Conservation (phyloP, 2,329 filamentous ascomycete genomes). For the Dactylellina leptospora region DNA sequence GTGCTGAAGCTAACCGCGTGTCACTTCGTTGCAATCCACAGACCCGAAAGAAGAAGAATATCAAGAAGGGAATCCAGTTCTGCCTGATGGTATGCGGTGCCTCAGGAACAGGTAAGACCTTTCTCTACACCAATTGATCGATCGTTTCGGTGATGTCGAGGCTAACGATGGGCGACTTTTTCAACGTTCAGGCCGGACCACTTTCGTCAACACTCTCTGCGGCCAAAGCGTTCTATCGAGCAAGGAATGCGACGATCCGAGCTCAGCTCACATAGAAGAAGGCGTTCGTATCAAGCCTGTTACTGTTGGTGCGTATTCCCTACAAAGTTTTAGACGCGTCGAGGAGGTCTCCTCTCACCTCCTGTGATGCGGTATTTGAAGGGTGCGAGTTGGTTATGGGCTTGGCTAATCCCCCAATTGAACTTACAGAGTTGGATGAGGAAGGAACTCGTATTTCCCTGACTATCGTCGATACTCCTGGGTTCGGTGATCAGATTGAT, state of each 20-base stretch:
- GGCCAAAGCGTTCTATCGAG: conserved; percentile 88
- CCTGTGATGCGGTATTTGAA: conserved; percentile 1
- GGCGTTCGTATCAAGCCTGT: conserved; percentile 98
- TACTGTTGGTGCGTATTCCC: conserved; percentile 79
- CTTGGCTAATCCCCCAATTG: conserved; percentile 49
- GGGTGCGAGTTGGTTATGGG: conserved; percentile 12
- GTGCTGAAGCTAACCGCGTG: conserved; percentile 54
- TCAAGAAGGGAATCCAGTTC: conserved; percentile 99
- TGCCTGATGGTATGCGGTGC: conserved; percentile 99
- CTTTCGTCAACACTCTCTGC: conserved; percentile 99
- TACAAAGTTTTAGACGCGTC: conserved; percentile 34
- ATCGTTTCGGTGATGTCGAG: background rate
- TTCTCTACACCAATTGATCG: conserved; percentile 20
- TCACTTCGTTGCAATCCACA: conserved; percentile 72
- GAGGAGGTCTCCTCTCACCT: conserved; percentile 32
- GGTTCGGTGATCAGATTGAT: conserved; percentile 98
- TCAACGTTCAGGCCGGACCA: conserved; percentile 84
- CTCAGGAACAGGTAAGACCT: conserved; percentile 86
- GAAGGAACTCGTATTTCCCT: conserved; percentile 97
- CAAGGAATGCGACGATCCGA: conserved; percentile 92
- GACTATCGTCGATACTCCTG: conserved; percentile 97
- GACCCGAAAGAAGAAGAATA: conserved; percentile 99
- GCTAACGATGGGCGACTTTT: background rate
- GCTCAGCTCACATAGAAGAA: conserved; percentile 89
- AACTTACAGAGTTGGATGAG: conserved; percentile 82